A percentile compares a stretch with the other conserved stretches of the same genome.
phyloP scores from a whole-genome alignment of 2,329 filamentous ascomycete species.

The Fusarium citri region DNA sequence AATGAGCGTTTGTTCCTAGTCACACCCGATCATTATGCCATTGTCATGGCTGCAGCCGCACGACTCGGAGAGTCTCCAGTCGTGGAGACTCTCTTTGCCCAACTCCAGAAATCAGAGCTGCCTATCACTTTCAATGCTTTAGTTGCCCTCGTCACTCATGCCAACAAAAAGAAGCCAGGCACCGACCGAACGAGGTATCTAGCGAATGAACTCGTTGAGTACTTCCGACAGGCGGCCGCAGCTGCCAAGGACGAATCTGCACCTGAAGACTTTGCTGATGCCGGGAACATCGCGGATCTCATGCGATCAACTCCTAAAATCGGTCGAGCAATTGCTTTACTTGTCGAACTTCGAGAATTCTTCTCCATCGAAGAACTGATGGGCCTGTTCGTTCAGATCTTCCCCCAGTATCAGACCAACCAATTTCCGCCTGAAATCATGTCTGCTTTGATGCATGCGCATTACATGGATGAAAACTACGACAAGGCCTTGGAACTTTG shows the following conservation, averaged over 20 bases:
- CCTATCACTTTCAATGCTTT: slow-evolving; percentile 57
- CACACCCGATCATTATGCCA: slow-evolving; percentile 61
- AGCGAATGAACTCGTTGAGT: slow-evolving; percentile 47
- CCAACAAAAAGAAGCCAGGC: slow-evolving; percentile 41
- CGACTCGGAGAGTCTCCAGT: slow-evolving; percentile 57
- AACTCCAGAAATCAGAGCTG: slow-evolving; percentile 58
- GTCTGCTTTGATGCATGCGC: slow-evolving; percentile 74
- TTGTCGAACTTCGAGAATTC: slow-evolving; percentile 56
- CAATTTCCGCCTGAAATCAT: slow-evolving; percentile 67
- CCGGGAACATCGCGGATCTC: slow-evolving; percentile 40
- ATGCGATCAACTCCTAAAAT: slow-evolving; percentile 46
- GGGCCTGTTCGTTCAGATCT: slow-evolving; percentile 61
- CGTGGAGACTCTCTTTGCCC: slow-evolving; percentile 55
- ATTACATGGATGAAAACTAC: slow-evolving; percentile 68
- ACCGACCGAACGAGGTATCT: slow-evolving; percentile 41
- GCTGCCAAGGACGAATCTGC: slow-evolving; percentile 10
- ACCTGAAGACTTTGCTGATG: background rate
- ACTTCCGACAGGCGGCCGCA: slow-evolving; percentile 43
- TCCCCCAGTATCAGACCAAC: slow-evolving; percentile 50
- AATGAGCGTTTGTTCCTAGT: slow-evolving; percentile 60
- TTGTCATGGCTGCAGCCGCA: slow-evolving; percentile 65
- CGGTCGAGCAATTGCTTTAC: slow-evolving; percentile 50
- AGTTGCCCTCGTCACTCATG: slow-evolving; percentile 56
- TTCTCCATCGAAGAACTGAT: slow-evolving; percentile 69
- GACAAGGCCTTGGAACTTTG: slow-evolving; percentile 74